Evolutionary conservation across 1,139 yeast species (phyloP), one percentile per base, ranked within the genome.

Genomic region (Magnusiomyces suaveolens): DNA sequence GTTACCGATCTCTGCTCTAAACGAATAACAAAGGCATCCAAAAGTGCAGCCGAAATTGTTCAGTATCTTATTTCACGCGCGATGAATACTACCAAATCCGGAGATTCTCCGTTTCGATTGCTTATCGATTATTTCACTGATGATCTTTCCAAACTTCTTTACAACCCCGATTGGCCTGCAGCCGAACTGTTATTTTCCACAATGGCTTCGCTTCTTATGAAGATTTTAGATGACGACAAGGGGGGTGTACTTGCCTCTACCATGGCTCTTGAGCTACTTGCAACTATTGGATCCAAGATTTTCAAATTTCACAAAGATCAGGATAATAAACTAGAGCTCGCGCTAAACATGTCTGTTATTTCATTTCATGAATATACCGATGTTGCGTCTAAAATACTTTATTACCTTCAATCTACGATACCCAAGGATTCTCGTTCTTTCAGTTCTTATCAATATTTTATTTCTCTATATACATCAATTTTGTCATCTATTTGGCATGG

Each of bases 111-210:
- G 0, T 62, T 62, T 48, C 56, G 64, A 52, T 59, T 53, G 1
- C 53, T 75, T 0, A 64, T 84, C 46, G 85, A 82, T 43, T 61
- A 75, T 14, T 71, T 83, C 33, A 61, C 82, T 1, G 79, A 77
- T 46, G 95, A 87, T 62, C 68, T 86, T 36, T 58, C 80, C 4
- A 60, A 63, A 0, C 68, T 84, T 54, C 62, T 84, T 1, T 65
- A 71, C 2, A 67, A 66, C 18, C 86, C 88, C 0, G 83, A 81
- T 55, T 85, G 84, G 80, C 74, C 87, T 0, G 79, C 79, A 0
- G 72, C 82, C 0, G 86, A 80, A 55, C 60, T 72, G 0, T 59
- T 83, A 21, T 65, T 83, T 3, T 65, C 67, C 2, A 69, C 80
- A 0, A 57, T 82, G 2, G 68, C 76, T 56, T 72, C 70, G 51